Conservation (phyloP, 148 eudicot genomes). For the Rhododendron vialii region DNA sequence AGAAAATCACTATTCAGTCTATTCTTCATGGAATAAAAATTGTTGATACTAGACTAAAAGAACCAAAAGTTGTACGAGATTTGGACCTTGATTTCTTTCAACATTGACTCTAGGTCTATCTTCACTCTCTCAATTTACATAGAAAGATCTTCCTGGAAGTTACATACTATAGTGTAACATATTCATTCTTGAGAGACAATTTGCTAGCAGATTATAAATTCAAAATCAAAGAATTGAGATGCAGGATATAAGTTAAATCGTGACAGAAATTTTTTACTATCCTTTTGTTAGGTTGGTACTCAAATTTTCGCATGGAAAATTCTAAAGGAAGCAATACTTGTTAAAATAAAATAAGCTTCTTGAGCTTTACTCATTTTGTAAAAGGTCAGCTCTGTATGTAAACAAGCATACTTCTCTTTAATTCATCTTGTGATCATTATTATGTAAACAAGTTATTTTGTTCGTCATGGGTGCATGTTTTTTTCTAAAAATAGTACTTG, state of each 20-base stretch:
- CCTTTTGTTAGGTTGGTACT: background rate
- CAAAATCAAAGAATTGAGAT: background rate
- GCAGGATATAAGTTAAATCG: background rate
- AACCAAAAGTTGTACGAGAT: background rate
- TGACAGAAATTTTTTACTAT: background rate
- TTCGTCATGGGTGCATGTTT: background rate
- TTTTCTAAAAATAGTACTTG: background rate
- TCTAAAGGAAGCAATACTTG: background rate
- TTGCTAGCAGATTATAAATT: background rate
- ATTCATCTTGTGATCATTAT: background rate
- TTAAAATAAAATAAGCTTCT: background rate
- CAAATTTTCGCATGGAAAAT: background rate
- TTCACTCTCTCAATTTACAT: background rate
- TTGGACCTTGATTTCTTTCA: background rate
- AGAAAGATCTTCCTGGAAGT: background rate
- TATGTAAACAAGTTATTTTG: background rate
- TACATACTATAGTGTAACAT: background rate
- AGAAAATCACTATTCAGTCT: background rate
- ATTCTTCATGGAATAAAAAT: background rate
- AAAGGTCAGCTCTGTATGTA: background rate
- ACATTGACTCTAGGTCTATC: background rate
- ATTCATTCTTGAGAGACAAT: background rate
- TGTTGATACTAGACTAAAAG: background rate
- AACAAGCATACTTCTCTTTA: background rate
- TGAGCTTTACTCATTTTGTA: background rate